Evolutionary conservation across 495 filamentous ascomycete genomes (phyloP), one percentile per base, ranked within the genome.

Genomic region (Oleoguttula mirabilis): DNA sequence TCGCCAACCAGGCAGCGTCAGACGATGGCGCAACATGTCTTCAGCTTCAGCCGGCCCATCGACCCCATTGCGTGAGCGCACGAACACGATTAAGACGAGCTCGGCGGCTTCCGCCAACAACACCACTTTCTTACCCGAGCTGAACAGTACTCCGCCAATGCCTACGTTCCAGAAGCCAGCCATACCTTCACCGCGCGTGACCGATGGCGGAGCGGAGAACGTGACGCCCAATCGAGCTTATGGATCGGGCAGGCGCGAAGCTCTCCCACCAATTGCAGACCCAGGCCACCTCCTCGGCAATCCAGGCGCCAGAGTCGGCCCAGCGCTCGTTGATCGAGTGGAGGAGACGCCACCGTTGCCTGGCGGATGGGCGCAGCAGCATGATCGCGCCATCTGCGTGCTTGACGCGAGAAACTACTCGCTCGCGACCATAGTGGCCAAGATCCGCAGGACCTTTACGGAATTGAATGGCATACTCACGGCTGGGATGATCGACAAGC

Each of bases 301-400:
- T 20, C 28, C 5, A 22, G 14, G 33, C 15, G 28, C 36, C 24
- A 36, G 4, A 21, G 28, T 27, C 35, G 12, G 27, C 23, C 31
- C 35, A n/a, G 5, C 24, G 3, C 24, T 37, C 19, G 20, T 31
- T 16, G 45, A 41, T 17, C 32, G 39, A 17, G 24, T 45, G 21
- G 30, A 41, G 23, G 37, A 48, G 5, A 49, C 40, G 10, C 50
- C 45, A 16, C 46, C 46, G 2, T 31, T 52, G 2, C 49, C 49
- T 21, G 14, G 7, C 11, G 21, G 14, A 22, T 54, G 51, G 51
- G 39, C 15, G 20, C 11, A 30, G 5, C 21, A 41, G n/a, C 51
- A 50, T 41, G 51, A 54, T 32, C 51, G 34, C 17, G 34, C 34
- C 15, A 50, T 54, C 47, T 54, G 51, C 42, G 19, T 46, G 14